Base-by-base conservation (phyloP, 208 protist species). In the Leptomonas pyrrhocoris region DNA sequence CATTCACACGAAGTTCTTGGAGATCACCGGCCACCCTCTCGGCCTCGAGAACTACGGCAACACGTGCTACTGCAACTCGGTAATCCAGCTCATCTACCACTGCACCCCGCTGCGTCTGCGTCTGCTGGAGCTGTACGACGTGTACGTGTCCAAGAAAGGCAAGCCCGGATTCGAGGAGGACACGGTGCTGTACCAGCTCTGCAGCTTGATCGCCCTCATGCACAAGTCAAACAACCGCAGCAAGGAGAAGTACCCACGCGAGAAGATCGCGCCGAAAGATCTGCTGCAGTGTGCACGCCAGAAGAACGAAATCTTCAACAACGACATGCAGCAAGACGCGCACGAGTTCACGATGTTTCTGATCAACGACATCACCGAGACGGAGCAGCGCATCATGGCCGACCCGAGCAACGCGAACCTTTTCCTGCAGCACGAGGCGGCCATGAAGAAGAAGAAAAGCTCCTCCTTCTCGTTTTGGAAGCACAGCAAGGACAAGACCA, bases 11-110 rank as follows among this genome's bases (percentile, higher is more conserved):
- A 82, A 85, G 25, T 93, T 89, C 48, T 73, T 93, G 30, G 87
- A 90, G 66, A 93, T 93, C 66, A 86, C 79, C 42, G 84, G 88
- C 19, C 73, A 91, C 56, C 86, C 86, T 30, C 63, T 94, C 28
- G 93, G 91, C 8, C 65, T 97, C 13, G 88, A 95, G 73, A 97
- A 97, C 80, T 95, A 91, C 60, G 92, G 92, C 42, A 96, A 95
- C 77, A 96, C 89, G 13, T 97, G 94, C 74, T 97, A 96, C 80
- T 85, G 81, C 72, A 97, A 96, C 79, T 83, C 88, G 2, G 91
- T 96, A 5, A 68, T 97, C 27, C 94, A 97, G 73, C 81, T 94
- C 11, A 81, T 97, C 42, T 97, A 96, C 71, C 92, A 93, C 75
- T 97, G 94, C 74, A 74, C 85, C 12, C 89, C 94, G 54, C 77